Evolutionary conservation across 345 rosid species (phyloP).

Genomic region (Salix koriyanagi): DNA sequence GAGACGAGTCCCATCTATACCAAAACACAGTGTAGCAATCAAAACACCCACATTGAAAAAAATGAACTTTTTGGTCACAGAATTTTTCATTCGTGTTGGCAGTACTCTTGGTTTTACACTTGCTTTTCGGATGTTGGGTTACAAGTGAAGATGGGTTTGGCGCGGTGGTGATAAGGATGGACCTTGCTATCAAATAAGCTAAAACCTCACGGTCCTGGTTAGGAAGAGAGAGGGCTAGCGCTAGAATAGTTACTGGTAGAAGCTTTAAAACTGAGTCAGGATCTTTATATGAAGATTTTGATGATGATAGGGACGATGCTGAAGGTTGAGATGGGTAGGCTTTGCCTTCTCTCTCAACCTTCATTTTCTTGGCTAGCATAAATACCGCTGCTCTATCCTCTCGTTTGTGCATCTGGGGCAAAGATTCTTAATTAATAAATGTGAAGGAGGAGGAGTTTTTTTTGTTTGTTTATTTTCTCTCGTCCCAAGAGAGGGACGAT

Average conservation of each 20-base stretch:
- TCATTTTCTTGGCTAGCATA: constrained; percentile 13
- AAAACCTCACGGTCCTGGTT: constrained; percentile 30
- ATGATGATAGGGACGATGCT: background rate
- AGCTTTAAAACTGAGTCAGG: constrained; percentile 28
- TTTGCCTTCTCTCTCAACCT: constrained; percentile 19
- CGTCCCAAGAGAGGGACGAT: background rate
- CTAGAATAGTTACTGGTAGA: constrained; percentile 26
- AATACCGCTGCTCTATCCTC: background rate
- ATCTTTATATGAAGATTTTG: constrained; percentile 14
- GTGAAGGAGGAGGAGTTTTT: background rate
- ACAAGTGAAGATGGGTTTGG: background rate
- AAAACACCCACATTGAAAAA: constrained; percentile 25
- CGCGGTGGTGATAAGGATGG: constrained; percentile 6
- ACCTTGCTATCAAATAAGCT: constrained; percentile 31
- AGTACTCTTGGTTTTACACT: constrained; percentile 6
- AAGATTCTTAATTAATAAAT: background rate
- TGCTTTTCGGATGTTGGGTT: constrained; percentile 1
- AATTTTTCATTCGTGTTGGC: background rate
- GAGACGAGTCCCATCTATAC: constrained; percentile 32
- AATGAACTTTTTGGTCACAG: background rate
- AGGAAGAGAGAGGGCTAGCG: constrained; percentile 24
- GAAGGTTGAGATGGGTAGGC: constrained; percentile 15
- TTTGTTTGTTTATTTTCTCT: background rate
- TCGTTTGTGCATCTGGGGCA: background rate
- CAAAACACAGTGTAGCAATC: constrained; percentile 27